Evolutionary conservation across 306 rosid species (phyloP).

Genomic region (Pterocarpus macrocarpus): DNA sequence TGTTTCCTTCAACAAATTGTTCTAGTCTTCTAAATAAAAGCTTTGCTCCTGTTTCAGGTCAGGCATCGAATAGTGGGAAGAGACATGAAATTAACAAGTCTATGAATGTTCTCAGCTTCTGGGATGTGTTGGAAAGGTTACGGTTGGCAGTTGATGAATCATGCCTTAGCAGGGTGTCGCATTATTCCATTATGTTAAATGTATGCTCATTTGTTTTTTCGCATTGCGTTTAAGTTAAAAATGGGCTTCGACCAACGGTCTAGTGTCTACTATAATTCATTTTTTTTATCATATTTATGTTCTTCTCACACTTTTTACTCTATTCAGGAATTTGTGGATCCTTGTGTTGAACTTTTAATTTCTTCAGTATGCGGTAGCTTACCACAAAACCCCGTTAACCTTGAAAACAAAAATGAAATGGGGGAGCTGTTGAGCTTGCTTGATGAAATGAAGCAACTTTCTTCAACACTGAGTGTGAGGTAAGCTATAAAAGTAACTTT

Average conservation of each 20-base stretch:
- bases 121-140: conserved; percentile 41
- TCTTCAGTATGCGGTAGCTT: neutral
- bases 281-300: neutral
- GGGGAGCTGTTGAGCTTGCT: conserved; percentile 26
- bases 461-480: conserved; percentile 43
- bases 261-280: too few relatives aligned
- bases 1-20: conserved; percentile 25
- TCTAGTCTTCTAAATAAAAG: conserved; percentile 25
- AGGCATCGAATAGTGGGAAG: neutral
- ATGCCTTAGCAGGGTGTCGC: neutral
- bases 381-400: neutral
- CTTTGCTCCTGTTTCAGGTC: neutral
- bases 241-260: too few relatives aligned
- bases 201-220: conserved; percentile 18
- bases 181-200: conserved; percentile 36
- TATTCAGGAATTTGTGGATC: conserved; percentile 24
- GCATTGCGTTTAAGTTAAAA: neutral
- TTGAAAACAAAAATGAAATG: neutral
- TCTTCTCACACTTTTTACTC: neutral
- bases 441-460: conserved; percentile 49
- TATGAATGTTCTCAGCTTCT: conserved; percentile 9
- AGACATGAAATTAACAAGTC: neutral
- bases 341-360: neutral
- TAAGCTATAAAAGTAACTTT: conserved; percentile 5
- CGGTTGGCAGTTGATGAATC: neutral